Percentiles rank a stretch among this genome's conserved stretches.
Evolutionary conservation across 441 rosid species (phyloP).

Genomic region (Cnidoscolus chayamansa): DNA sequence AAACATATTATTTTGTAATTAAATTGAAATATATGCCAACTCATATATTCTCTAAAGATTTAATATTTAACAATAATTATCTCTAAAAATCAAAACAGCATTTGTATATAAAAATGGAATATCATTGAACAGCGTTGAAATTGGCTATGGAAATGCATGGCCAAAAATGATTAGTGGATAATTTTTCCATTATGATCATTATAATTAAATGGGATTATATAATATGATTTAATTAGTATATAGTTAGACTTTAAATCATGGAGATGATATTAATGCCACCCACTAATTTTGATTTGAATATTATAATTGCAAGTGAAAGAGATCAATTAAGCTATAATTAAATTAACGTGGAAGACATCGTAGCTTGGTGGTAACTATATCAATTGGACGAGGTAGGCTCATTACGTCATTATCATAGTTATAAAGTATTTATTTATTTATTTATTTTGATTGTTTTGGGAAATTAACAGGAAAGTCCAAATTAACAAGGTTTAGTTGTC

Average conservation of each 20-base stretch:
- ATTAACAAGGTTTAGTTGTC: neutral
- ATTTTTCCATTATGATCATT: neutral
- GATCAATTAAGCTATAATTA: no score
- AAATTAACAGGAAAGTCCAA: conserved; percentile 3
- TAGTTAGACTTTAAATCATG: neutral
- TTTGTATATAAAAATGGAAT: neutral
- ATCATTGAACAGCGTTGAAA: neutral
- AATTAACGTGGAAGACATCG: neutral
- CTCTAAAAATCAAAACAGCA: no score
- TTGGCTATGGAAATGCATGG: neutral
- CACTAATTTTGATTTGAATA: neutral
- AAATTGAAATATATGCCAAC: no score
- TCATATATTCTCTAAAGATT: no score
- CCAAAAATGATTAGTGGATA: neutral
- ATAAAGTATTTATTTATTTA: neutral
- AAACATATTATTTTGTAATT: no score
- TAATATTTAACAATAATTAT: no score
- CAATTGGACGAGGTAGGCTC: neutral
- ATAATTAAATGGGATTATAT: neutral
- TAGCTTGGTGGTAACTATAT: neutral
- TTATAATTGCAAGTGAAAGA: neutral
- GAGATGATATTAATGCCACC: neutral
- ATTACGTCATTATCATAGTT: conserved; percentile 7
- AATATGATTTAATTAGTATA: neutral
- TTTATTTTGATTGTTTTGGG: neutral